Evolutionary conservation across 768 basidiomycete species (phyloP), one percentile per base, ranked within the genome.

Genomic region (Leccinum ochraceum): DNA sequence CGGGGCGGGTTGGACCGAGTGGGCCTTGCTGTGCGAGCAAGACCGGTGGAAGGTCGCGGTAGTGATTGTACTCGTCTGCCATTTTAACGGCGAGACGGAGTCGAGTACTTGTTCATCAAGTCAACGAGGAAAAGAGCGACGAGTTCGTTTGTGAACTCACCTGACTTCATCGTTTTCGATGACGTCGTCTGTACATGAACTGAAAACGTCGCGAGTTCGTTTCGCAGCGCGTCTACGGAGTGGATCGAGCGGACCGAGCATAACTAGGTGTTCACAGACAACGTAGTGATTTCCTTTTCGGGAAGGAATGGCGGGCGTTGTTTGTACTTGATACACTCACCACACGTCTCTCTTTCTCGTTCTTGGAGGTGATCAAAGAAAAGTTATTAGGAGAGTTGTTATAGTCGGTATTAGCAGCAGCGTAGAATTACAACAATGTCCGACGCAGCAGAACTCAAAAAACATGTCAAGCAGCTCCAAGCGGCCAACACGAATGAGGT

Each of bases 1-100:
- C n/a, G n/a, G n/a, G n/a, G n/a, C n/a, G n/a, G n/a, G n/a, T n/a
- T n/a, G n/a, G n/a, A n/a, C n/a, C 92, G 3, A 93, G 86, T 0
- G 87, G 81, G 1, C 86, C 88, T 70, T 94, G 92, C 62, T 97
- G 94, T 0, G 88, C 79, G 32, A 92, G 76, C 36, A 98, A 77
- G 1, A 90, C 85, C 3, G 92, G 75, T 0, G 96, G 96, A 2
- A 98, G 85, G 30, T 88, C 85, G 71, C 90, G 92, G 71, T 82
- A 91, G 71, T 97, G 86, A 52, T 83, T 82, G 74, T 95, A 99
- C 77, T 98, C 96, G 70, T 93, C 87, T 36, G 87, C 82, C 32
- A 98, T 89, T 79, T 97, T 97, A 53, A 91, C 85, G 3, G 93
- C 81, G 37, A 97, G 74, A 37, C 88, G 84, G 52, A 93, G 73